Evolutionary conservation across 805 yeast genomes (phyloP).

Genomic region (Ogataea ganodermae): DNA sequence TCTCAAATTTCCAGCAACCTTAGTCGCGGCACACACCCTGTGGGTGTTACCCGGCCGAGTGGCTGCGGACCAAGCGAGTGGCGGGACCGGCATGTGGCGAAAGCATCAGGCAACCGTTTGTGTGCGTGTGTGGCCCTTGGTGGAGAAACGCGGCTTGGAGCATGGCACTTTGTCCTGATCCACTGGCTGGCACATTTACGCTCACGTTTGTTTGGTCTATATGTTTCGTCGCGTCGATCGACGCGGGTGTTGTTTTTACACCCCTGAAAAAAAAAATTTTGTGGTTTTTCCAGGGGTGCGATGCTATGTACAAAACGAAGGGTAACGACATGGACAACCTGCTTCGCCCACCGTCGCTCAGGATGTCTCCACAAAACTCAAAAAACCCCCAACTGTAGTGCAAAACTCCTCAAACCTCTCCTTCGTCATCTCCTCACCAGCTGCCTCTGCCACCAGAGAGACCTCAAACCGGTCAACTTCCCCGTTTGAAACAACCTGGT

Average conservation of each 20-base stretch:
- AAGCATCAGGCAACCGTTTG: too few relatives aligned
- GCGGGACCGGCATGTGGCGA: too few relatives aligned
- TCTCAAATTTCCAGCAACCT: conserved; percentile 9
- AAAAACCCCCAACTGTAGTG: conserved; percentile 12
- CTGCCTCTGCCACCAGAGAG: conserved; percentile 24
- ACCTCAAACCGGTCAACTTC: conserved; percentile 28
- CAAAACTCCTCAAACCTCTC: conserved; percentile 16
- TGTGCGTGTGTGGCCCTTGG: too few relatives aligned
- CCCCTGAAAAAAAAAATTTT: background rate
- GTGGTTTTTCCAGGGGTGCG: background rate
- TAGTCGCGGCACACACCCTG: conserved; percentile 3
- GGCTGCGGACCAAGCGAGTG: background rate
- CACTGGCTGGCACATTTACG: too few relatives aligned
- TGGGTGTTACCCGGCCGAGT: conserved; percentile 4
- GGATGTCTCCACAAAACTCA: conserved; percentile 16
- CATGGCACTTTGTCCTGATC: too few relatives aligned
- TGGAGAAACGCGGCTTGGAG: too few relatives aligned
- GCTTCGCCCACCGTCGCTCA: too few relatives aligned
- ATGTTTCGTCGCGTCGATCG: conserved; percentile 8
- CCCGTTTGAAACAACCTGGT: conserved; percentile 31
- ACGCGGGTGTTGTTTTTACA: background rate
- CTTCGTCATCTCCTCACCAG: conserved; percentile 9
- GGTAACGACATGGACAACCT: too few relatives aligned
- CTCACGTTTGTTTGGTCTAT: too few relatives aligned
- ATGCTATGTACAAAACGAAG: background rate